Evolutionary conservation across 2,329 filamentous ascomycete genomes (phyloP).

Genomic region (Fusarium sterilihyphosum): DNA sequence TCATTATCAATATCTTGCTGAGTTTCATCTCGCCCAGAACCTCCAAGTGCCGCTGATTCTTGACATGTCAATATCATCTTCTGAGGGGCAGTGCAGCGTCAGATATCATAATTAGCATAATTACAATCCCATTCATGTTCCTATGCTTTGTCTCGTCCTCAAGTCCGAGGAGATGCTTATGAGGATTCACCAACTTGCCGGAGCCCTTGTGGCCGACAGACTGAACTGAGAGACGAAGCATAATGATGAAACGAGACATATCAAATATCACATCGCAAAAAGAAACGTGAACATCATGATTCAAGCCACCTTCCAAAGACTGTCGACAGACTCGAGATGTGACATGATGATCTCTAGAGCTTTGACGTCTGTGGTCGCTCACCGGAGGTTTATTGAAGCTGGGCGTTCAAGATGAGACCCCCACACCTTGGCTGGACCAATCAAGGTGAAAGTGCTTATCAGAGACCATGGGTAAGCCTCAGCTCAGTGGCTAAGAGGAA

Average conservation of each 20-base stretch:
- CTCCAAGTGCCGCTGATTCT: not conserved
- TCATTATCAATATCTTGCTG: not conserved
- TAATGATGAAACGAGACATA: constrained; percentile 8
- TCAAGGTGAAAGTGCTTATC: constrained; percentile 42
- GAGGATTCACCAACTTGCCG: not conserved
- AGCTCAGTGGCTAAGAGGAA: not conserved
- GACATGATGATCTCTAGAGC: constrained; percentile 1
- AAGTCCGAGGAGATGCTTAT: not conserved
- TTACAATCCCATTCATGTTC: not conserved
- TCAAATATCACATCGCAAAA: constrained; percentile 6
- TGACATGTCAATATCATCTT: constrained; percentile 1
- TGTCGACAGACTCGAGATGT: not conserved
- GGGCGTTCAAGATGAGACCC: constrained; percentile 26
- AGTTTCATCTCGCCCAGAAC: not conserved
- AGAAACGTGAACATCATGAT: not conserved
- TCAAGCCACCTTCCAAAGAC: not conserved
- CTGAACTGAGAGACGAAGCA: not conserved
- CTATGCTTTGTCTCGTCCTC: not conserved
- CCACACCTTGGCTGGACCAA: constrained; percentile 39
- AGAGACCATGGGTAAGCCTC: constrained; percentile 12
- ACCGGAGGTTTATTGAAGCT: constrained; percentile 13
- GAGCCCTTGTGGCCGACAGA: not conserved
- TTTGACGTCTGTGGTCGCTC: constrained; percentile 6
- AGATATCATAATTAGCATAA: not conserved
- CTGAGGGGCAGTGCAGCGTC: not conserved